These are phyloP conservation scores for Fusarium dimerum DNA, from an alignment of 2,329 filamentous ascomycete genomes.

Conservation along the genomic window DNA sequence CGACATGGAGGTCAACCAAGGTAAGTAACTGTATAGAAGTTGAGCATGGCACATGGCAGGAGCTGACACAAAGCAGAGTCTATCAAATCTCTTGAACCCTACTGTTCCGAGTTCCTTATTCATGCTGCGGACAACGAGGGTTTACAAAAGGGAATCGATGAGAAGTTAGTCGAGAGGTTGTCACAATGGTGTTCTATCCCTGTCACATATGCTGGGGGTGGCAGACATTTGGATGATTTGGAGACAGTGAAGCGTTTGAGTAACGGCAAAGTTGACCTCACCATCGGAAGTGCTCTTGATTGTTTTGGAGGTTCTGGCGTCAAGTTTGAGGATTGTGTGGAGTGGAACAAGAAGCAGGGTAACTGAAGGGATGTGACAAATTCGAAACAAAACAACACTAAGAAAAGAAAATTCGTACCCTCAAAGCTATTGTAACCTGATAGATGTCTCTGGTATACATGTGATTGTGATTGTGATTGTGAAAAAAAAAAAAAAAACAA, in stretches of 20 bases:
- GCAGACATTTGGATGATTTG: conserved; percentile 77
- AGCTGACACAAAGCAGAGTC: conserved; percentile 58
- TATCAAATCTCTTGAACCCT: conserved; percentile 79
- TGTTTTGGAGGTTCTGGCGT: conserved; percentile 91
- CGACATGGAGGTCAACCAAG: conserved; percentile 88
- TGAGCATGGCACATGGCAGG: neutral
- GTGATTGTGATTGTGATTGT: no score
- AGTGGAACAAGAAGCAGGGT: conserved; percentile 70
- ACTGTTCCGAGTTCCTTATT: conserved; percentile 95
- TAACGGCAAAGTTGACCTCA: conserved; percentile 81
- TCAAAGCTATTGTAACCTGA: neutral
- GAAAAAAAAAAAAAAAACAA: neutral
- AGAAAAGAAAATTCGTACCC: neutral
- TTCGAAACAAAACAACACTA: conserved; percentile 4
- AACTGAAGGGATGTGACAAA: conserved; percentile 8
- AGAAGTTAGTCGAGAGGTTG: conserved; percentile 74
- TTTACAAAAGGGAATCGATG: conserved; percentile 86
- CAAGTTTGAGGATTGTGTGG: conserved; percentile 83
- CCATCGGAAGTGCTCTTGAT: conserved; percentile 93
- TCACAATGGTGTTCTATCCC: conserved; percentile 88
- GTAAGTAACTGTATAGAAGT: conserved; percentile 47
- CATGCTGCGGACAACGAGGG: conserved; percentile 98
- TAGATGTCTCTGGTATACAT: neutral
- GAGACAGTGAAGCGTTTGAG: conserved; percentile 80
- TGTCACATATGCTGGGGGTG: conserved; percentile 96